A percentile compares a stretch with the other conserved stretches of the same genome.
phyloP scores from a whole-genome alignment of 176 grass and related monocot species.

The Secale cereale region DNA sequence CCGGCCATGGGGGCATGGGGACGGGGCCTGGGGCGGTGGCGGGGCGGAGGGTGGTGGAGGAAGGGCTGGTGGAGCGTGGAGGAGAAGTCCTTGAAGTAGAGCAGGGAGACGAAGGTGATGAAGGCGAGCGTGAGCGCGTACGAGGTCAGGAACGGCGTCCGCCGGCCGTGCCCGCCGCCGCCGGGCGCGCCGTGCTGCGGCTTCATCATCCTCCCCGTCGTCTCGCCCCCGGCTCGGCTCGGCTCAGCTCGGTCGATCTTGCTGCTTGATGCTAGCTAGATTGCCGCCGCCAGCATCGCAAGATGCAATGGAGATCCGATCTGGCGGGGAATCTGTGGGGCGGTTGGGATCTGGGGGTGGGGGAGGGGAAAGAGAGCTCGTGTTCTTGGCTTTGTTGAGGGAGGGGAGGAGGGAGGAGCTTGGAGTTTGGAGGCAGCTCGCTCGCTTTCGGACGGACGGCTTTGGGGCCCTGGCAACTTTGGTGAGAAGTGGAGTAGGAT shows the following conservation, averaged over 20 bases:
- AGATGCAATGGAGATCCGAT: not conserved
- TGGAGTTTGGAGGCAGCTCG: not conserved
- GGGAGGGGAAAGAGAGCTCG: not conserved
- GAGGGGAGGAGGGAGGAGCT: not conserved
- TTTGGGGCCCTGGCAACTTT: not conserved
- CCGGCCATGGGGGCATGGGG: not conserved
- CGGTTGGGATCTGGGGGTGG: not conserved
- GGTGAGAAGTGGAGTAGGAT: conserved; percentile 23
- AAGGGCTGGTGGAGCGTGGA: conserved; percentile 61
- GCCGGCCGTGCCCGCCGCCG: conserved; percentile 3
- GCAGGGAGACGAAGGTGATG: conserved; percentile 70
- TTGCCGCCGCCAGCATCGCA: not conserved
- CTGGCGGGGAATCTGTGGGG: not conserved
- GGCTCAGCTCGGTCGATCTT: not conserved
- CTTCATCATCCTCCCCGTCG: conserved; percentile 22
- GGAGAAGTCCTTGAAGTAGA: conserved; percentile 83
- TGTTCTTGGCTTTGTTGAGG: conserved; percentile 3
- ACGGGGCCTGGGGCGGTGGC: not conserved
- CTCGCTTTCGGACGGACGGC: conserved; percentile 25
- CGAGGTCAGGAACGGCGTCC: conserved; percentile 44
- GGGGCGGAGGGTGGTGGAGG: conserved; percentile 30
- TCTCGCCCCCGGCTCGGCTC: not conserved
- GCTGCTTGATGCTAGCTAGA: not conserved
- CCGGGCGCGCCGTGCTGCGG: conserved; percentile 28
- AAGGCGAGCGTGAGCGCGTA: conserved; percentile 71